Evolutionary conservation across 31 red algal species (phyloP).

Genomic region (Odonthalia washingtoniensis): DNA sequence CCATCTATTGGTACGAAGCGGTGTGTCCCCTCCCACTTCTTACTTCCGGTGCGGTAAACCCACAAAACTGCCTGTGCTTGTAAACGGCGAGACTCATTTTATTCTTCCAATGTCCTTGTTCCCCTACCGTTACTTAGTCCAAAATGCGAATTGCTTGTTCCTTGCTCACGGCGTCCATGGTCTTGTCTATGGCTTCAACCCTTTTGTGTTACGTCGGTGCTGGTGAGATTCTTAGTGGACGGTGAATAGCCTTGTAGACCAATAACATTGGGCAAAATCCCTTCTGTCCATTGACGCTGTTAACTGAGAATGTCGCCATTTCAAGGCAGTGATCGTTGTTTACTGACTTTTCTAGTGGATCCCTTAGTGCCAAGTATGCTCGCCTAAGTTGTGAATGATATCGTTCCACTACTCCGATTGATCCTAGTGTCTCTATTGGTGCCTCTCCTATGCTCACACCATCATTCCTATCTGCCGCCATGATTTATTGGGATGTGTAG

Average conservation of each 20-base stretch:
- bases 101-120: neutral
- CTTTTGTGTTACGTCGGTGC: neutral
- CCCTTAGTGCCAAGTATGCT: neutral
- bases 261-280: constrained; percentile 23
- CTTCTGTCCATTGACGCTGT: constrained; percentile 25
- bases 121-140: neutral
- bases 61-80: neutral
- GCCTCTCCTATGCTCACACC: neutral
- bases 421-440: constrained; percentile 29
- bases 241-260: neutral
- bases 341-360: neutral
- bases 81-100: neutral
- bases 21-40: constrained; percentile 10
- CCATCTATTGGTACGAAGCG: constrained; percentile 28
- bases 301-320: constrained; percentile 36
- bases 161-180: neutral
- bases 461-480: neutral
- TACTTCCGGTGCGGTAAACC: too few species aligned
- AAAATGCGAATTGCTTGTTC: constrained; percentile 35
- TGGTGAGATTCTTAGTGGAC: neutral
- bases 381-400: constrained; percentile 39
- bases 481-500: constrained; percentile 38
- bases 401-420: constrained; percentile 40
- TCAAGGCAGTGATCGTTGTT: constrained; percentile 34
- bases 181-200: constrained; percentile 7